These are phyloP conservation scores for Colletotrichum camelliae DNA, from an alignment of 2,329 filamentous ascomycete genomes.

Conservation along the genomic window DNA sequence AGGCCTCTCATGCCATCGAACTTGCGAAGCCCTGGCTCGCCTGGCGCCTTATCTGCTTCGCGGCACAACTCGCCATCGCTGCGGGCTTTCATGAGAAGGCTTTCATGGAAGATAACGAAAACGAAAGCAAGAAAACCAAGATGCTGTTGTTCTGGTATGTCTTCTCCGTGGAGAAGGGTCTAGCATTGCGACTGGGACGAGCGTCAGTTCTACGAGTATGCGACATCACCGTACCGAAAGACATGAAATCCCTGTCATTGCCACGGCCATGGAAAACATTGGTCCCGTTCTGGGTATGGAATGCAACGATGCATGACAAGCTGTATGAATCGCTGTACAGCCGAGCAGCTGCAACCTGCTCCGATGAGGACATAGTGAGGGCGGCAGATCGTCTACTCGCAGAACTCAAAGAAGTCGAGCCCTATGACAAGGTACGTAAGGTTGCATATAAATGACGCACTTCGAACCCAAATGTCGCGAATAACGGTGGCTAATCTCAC, in stretches of 20 bases:
- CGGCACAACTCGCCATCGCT: not conserved
- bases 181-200: conserved; percentile 65
- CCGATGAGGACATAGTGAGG: not conserved
- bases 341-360: not conserved
- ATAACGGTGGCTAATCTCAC: rapidly evolving
- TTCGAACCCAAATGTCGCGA: not conserved
- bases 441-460: not conserved
- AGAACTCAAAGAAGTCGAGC: not conserved
- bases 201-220: conserved; percentile 62
- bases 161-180: conserved; percentile 63
- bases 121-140: not conserved
- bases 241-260: conserved; percentile 29
- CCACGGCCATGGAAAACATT: conserved; percentile 42
- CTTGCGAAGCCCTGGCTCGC: not conserved
- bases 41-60: not conserved
- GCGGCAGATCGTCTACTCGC: not conserved
- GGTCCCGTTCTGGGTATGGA: conserved; percentile 49
- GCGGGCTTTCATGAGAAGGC: conserved; percentile 24
- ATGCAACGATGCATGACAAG: conserved; percentile 53
- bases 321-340: conserved; percentile 45
- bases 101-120: not conserved
- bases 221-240: conserved; percentile 53
- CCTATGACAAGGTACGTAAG: not conserved
- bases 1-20: conserved; percentile 2
- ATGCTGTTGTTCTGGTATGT: conserved; percentile 49